Conservation (phyloP, 306 rosid species). For the Vicia faba region DNA sequence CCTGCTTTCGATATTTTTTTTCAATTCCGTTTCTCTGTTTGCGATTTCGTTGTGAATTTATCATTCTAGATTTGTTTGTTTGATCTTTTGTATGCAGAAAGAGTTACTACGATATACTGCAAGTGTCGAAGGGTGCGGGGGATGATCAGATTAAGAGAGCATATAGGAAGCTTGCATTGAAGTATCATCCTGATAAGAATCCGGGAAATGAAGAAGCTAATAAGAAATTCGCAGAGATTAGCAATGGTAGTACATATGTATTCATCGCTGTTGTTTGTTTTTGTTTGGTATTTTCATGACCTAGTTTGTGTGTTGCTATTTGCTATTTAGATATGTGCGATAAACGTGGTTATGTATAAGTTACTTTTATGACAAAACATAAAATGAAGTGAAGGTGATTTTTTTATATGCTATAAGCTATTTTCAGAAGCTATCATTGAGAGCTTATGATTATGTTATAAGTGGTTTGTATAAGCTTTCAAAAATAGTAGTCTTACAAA, state of each 20-base stretch:
- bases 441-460: not conserved
- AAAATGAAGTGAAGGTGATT: no score
- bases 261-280: not conserved
- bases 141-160: conserved; percentile 98
- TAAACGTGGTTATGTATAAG: no score
- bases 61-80: not conserved
- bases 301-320: not conserved
- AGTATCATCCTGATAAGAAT: conserved; percentile 97
- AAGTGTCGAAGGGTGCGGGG: conserved; percentile 79
- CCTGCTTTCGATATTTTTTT: not conserved
- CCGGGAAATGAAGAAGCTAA: conserved; percentile 93
- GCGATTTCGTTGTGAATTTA: not conserved
- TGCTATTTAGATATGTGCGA: no score
- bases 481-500: not conserved
- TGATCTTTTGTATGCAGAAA: conserved; percentile 46
- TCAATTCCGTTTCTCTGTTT: not conserved
- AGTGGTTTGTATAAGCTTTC: not conserved
- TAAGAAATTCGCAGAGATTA: conserved; percentile 82
- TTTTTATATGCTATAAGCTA: not conserved
- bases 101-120: conserved; percentile 84
- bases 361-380: no score
- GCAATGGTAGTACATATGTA: conserved; percentile 60
- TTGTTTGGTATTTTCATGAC: not conserved
- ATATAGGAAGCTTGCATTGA: conserved; percentile 90
- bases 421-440: not conserved